These are phyloP conservation scores for Clonostachys chloroleuca DNA, from an alignment of 2,329 filamentous ascomycete genomes.

Conservation along the genomic window DNA sequence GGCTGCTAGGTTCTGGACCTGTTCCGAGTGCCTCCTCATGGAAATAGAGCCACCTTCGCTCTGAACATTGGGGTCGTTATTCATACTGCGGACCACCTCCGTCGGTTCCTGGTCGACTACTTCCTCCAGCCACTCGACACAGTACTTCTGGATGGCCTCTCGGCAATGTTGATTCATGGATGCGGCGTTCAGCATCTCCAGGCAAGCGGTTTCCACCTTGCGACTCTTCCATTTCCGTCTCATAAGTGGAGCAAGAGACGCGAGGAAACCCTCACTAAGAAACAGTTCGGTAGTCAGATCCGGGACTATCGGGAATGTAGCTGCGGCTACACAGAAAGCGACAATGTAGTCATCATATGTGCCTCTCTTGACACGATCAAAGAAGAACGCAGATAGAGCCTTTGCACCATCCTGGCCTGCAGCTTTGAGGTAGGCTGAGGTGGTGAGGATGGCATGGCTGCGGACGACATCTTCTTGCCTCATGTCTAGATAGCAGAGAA, in stretches of 20 bases:
- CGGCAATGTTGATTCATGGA: constrained; percentile 82
- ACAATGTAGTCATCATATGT: constrained; percentile 87
- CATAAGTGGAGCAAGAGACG: constrained; percentile 71
- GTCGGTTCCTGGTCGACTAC: constrained; percentile 71
- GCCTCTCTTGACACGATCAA: constrained; percentile 62
- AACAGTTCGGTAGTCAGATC: constrained; percentile 74
- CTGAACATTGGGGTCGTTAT: constrained; percentile 52
- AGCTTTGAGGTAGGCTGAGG: constrained; percentile 78
- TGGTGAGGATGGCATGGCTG: constrained; percentile 76
- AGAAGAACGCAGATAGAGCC: constrained; percentile 71
- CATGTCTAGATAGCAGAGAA: constrained; percentile 84
- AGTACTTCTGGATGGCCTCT: constrained; percentile 80
- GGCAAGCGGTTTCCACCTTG: constrained; percentile 78
- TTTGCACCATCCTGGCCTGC: constrained; percentile 66
- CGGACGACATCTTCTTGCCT: constrained; percentile 69
- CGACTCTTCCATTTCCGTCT: constrained; percentile 77
- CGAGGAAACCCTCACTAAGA: constrained; percentile 81
- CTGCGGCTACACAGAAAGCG: constrained; percentile 88
- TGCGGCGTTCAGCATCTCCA: constrained; percentile 88
- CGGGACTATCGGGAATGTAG: constrained; percentile 81
- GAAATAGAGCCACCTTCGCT: constrained; percentile 53
- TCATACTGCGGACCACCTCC: constrained; percentile 41
- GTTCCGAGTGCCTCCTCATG: constrained; percentile 56
- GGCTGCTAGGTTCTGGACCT: constrained; percentile 62
- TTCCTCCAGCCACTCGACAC: constrained; percentile 81